These are phyloP conservation scores for Cercophora samala DNA, from an alignment of 495 filamentous ascomycete species.

Conservation along the genomic window DNA sequence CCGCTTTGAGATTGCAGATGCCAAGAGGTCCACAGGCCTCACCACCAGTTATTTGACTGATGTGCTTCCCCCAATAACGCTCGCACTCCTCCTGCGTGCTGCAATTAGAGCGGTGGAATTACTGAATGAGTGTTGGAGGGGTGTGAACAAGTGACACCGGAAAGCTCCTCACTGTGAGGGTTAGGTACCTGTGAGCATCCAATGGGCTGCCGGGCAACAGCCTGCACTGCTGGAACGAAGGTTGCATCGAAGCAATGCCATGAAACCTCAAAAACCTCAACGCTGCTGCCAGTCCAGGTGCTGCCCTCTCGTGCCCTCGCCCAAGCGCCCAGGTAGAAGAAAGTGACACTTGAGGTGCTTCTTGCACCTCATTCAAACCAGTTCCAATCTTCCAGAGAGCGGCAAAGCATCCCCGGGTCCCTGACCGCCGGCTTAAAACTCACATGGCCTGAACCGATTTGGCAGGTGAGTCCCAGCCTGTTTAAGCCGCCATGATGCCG, in stretches of 20 bases:
- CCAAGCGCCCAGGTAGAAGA: neutral
- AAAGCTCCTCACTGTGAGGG: neutral
- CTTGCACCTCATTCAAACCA: too few species aligned
- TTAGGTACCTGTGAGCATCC: neutral
- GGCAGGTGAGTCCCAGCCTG: too few species aligned
- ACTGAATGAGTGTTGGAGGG: neutral
- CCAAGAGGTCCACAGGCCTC: constrained; percentile 21
- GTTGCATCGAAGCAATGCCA: constrained; percentile 18
- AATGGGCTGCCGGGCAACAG: constrained; percentile 3
- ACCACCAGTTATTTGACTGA: constrained; percentile 13
- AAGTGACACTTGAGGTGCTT: neutral
- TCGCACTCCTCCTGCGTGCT: neutral
- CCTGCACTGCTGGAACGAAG: constrained; percentile 5
- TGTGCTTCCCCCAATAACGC: neutral
- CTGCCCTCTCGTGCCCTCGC: neutral
- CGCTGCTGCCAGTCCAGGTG: neutral
- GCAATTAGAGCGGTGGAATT: too few species aligned
- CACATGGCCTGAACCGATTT: too few species aligned
- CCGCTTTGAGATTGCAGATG: constrained; percentile 19
- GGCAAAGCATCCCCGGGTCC: neutral
- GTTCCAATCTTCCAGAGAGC: neutral
- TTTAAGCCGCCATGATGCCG: too few species aligned
- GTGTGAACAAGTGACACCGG: neutral
- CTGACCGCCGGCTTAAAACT: neutral
- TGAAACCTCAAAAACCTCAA: constrained; percentile 5